These are phyloP conservation scores for Chytriomyces hyalinus DNA, from an alignment of 192 early-diverging fungal species.

Conservation along the genomic window DNA sequence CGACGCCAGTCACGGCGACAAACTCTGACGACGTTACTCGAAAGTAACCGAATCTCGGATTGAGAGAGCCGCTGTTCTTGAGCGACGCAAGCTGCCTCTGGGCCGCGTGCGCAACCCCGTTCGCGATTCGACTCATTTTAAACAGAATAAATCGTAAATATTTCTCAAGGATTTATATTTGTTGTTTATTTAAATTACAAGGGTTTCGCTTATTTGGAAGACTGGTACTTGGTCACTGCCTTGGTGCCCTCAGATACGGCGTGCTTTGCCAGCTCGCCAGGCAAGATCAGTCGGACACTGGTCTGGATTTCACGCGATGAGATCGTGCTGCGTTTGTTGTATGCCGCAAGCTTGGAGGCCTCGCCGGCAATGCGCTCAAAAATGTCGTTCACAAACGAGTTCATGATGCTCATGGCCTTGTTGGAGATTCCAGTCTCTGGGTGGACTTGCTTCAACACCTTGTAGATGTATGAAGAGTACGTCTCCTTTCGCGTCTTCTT, in stretches of 20 bases:
- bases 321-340: constrained; percentile 95
- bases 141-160: no score
- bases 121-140: no score
- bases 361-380: constrained; percentile 89
- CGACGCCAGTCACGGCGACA: not conserved
- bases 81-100: not conserved
- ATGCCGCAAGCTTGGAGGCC: constrained; percentile 74
- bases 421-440: constrained; percentile 96
- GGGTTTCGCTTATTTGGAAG: constrained; percentile 48
- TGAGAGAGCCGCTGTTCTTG: constrained; percentile 26
- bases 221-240: constrained; percentile 95
- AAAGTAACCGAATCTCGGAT: constrained; percentile 10
- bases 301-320: constrained; percentile 93
- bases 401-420: constrained; percentile 96
- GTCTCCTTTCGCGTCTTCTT: constrained; percentile 83
- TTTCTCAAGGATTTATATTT: no score
- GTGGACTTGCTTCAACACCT: constrained; percentile 96
- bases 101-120: no score
- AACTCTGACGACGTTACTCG: not conserved
- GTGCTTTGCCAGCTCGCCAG: constrained; percentile 93
- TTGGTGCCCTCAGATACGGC: constrained; percentile 96
- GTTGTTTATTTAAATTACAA: not conserved
- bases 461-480: constrained; percentile 94
- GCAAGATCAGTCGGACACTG: constrained; percentile 72
- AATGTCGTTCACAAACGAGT: constrained; percentile 97